Percentiles rank a stretch among this genome's conserved stretches.
Evolutionary conservation across 2,329 filamentous ascomycete genomes (phyloP).

Genomic region (Huntiella decipiens): DNA sequence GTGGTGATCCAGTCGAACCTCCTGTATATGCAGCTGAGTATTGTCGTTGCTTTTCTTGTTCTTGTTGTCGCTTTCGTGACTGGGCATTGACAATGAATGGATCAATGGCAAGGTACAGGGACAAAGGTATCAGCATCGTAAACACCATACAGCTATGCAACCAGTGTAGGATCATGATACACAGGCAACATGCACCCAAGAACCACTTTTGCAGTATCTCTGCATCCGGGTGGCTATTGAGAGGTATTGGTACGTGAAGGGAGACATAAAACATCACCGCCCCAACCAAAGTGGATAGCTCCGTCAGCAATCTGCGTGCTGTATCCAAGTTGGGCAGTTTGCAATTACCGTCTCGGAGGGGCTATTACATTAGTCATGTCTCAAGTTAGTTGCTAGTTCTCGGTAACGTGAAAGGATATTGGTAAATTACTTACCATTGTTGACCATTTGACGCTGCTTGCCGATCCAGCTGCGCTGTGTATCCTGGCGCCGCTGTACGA

Average conservation of each 20-base stretch:
- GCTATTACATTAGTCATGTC: constrained; percentile 1
- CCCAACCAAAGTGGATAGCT: not conserved
- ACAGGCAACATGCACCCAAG: not conserved
- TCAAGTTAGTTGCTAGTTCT: not conserved
- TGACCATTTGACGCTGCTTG: constrained; percentile 58
- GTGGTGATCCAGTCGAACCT: no score
- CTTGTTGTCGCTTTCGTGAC: no score
- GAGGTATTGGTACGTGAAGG: not conserved
- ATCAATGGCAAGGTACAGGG: no score
- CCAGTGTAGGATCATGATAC: not conserved
- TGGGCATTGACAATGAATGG: no score
- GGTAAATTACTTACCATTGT: constrained; percentile 16
- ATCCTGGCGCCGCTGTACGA: constrained; percentile 55
- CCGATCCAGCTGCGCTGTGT: constrained; percentile 67
- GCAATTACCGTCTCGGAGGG: constrained; percentile 10
- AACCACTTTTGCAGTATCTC: not conserved
- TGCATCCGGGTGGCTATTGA: not conserved
- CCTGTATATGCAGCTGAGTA: no score
- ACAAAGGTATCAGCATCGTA: no score
- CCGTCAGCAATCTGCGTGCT: constrained; percentile 2
- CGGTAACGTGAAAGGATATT: constrained; percentile 19
- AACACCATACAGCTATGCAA: not conserved
- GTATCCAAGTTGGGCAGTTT: not conserved
- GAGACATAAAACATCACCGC: not conserved
- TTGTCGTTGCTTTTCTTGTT: no score